These are phyloP conservation scores for Plasmodium sp. DNA, from an alignment of 169 alveolate species.

Conservation along the genomic window DNA sequence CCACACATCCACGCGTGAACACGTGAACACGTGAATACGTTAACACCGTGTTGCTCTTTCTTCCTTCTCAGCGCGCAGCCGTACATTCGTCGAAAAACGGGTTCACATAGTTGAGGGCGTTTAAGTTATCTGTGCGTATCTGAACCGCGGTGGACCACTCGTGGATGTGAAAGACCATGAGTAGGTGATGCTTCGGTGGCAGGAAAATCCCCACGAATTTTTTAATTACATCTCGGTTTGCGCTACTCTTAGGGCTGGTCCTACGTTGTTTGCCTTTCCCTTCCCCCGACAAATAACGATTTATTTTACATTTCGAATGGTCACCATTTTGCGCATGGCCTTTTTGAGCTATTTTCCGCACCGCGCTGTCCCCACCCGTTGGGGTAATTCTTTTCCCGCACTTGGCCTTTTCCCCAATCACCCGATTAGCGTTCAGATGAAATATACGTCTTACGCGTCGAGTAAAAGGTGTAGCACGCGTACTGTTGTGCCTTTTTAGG, in stretches of 20 bases:
- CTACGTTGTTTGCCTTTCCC: not conserved
- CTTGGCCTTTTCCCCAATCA: not conserved
- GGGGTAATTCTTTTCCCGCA: not conserved
- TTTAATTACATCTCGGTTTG: not conserved
- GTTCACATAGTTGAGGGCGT: conserved; percentile 34
- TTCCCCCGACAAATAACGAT: not conserved
- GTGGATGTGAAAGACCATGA: conserved; percentile 51
- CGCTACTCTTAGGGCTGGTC: not conserved
- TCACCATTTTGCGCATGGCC: not conserved
- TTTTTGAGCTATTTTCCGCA: not conserved
- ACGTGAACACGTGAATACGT: too few relatives aligned
- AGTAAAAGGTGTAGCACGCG: not conserved
- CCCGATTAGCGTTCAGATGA: not conserved
- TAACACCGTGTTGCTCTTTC: not conserved
- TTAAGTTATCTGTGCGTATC: conserved; percentile 66
- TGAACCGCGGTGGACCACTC: conserved; percentile 39
- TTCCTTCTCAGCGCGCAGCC: not conserved
- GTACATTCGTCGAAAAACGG: conserved; percentile 65
- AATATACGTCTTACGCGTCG: not conserved
- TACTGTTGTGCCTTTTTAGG: not conserved
- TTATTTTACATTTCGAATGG: not conserved
- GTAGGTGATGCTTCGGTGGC: conserved; percentile 63
- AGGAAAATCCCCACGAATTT: conserved; percentile 59
- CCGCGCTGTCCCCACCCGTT: not conserved
- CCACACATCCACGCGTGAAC: not conserved